Conservation (phyloP, 148 eudicot species). For the Silene uniflora region DNA sequence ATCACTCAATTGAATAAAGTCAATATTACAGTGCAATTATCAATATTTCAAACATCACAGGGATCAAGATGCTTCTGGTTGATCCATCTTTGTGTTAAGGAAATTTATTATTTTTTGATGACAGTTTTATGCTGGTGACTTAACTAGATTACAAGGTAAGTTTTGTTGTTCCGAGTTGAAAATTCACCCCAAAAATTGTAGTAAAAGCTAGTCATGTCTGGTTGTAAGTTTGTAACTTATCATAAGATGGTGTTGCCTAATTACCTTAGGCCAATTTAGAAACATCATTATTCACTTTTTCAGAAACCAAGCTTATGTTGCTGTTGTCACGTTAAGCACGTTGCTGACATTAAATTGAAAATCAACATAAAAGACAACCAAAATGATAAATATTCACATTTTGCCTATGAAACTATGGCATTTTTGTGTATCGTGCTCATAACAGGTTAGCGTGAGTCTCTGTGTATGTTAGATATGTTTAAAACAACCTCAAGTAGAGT, state of each 20-base stretch:
- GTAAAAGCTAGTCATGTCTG: too few species aligned
- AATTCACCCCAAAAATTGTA: not conserved
- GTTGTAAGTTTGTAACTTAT: too few species aligned
- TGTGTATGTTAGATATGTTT: too few species aligned
- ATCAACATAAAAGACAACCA: not conserved
- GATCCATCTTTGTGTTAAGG: not conserved
- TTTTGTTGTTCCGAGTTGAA: not conserved
- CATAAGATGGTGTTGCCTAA: too few species aligned
- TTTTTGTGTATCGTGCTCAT: not conserved
- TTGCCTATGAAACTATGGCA: not conserved
- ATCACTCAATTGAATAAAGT: not conserved
- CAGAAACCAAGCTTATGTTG: not conserved
- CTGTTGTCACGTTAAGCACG: not conserved
- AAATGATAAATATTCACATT: not conserved
- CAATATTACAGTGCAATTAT: not conserved
- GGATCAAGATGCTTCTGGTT: not conserved
- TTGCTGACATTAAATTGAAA: not conserved
- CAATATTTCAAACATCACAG: not conserved
- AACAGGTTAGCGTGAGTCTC: too few species aligned
- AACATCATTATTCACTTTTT: not conserved
- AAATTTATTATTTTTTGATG: too few species aligned
- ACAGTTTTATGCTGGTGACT: too few species aligned
- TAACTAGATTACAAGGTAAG: too few species aligned
- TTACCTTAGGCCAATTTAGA: not conserved
- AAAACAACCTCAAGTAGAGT: not conserved